Evolutionary conservation across 768 basidiomycete species (phyloP).

Genomic region (Hemileccinum impolitum): DNA sequence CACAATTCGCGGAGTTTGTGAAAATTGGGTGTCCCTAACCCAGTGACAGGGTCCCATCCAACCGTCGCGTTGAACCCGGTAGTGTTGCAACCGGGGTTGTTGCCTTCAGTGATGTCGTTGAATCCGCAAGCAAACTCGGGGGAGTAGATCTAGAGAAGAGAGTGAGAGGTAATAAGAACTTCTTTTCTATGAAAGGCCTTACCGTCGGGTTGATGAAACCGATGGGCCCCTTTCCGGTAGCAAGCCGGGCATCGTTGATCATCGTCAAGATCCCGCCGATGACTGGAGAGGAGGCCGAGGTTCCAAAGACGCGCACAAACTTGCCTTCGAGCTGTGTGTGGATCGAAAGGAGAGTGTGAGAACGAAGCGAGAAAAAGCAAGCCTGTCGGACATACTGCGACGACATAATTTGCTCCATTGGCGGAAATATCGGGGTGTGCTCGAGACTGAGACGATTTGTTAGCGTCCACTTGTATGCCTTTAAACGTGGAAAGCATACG

Average conservation of each 20-base stretch:
- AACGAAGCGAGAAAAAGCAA: background rate
- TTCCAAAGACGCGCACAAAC: constrained; percentile 29
- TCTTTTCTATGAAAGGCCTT: constrained; percentile 22
- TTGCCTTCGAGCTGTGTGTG: constrained; percentile 21
- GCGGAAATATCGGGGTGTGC: constrained; percentile 36
- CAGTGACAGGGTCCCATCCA: constrained; percentile 47
- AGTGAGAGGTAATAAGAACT: background rate
- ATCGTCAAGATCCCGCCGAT: constrained; percentile 34
- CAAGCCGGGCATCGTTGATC: constrained; percentile 38
- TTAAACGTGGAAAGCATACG: constrained; percentile 3
- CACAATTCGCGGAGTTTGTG: constrained; percentile 37
- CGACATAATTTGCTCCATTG: constrained; percentile 33
- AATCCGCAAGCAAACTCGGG: constrained; percentile 38
- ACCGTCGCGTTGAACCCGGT: constrained; percentile 30
- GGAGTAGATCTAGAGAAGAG: constrained; percentile 41
- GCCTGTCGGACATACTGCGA: constrained; percentile 15
- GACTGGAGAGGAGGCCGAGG: constrained; percentile 33
- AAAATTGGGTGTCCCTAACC: constrained; percentile 46
- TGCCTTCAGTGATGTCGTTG: constrained; percentile 46
- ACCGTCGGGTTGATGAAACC: constrained; percentile 46
- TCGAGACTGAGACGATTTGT: constrained; percentile 30
- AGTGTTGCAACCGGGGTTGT: constrained; percentile 44
- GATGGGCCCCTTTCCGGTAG: constrained; percentile 29
- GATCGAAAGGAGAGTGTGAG: background rate
- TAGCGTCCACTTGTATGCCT: background rate